phyloP scores from a whole-genome alignment of 1,284 basidiomycete species.

The Sanguinoderma infundibulare region DNA sequence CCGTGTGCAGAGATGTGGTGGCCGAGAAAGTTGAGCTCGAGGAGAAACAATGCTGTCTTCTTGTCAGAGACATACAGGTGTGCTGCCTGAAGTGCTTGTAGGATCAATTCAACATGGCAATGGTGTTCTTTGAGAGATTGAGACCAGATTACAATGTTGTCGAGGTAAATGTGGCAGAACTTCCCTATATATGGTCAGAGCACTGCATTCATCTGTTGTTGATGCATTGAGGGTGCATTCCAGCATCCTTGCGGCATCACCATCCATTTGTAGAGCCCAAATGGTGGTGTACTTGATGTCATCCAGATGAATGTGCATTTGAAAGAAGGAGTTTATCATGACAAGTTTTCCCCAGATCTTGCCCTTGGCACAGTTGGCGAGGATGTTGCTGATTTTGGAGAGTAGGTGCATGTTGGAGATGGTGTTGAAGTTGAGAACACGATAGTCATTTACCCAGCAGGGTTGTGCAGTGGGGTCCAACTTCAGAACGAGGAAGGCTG shows the following conservation, averaged over 20 bases:
- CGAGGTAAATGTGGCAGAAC: conserved; percentile 2
- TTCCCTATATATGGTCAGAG: conserved; percentile 23
- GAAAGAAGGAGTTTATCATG: conserved; percentile 49
- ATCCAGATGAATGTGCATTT: conserved; percentile 41
- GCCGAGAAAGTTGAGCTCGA: conserved; percentile 30
- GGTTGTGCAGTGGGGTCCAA: conserved; percentile 38
- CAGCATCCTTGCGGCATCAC: conserved; percentile 46
- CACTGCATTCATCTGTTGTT: conserved; percentile 35
- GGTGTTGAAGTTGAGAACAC: conserved; percentile 41
- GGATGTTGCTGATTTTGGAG: conserved; percentile 41
- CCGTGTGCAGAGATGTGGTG: conserved; percentile 25
- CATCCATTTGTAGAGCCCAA: conserved; percentile 44
- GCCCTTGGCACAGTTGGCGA: conserved; percentile 36
- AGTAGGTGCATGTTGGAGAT: conserved; percentile 40
- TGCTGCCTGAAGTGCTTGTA: conserved; percentile 26
- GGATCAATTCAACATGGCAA: background rate
- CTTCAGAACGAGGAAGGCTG: conserved; percentile 45
- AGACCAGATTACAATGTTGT: conserved; percentile 9
- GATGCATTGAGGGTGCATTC: conserved; percentile 42
- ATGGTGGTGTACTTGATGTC: conserved; percentile 42
- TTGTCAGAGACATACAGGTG: conserved; percentile 26
- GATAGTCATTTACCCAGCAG: conserved; percentile 46
- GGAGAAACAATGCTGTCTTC: conserved; percentile 24
- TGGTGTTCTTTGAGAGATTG: background rate
- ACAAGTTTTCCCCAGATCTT: conserved; percentile 42